phyloP scores from a whole-genome alignment of 768 basidiomycete genomes.

The Mrakia gelida region DNA sequence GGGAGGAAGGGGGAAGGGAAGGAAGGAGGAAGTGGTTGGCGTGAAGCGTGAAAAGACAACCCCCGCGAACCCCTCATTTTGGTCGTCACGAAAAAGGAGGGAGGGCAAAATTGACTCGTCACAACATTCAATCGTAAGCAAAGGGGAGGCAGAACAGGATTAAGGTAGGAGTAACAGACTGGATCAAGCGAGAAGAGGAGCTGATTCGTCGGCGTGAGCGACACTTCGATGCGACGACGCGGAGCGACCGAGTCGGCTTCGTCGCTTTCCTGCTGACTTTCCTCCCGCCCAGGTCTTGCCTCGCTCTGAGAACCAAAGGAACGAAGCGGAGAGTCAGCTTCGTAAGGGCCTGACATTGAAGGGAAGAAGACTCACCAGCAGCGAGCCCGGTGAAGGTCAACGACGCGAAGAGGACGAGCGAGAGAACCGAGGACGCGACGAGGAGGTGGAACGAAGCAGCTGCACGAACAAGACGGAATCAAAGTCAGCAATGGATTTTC shows the following conservation, averaged over 20 bases:
- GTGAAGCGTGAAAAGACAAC: too few species aligned
- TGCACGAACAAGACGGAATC: not conserved
- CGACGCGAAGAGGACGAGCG: conserved; percentile 20
- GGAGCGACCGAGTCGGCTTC: not conserved
- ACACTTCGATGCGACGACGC: not conserved
- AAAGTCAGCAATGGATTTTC: too few species aligned
- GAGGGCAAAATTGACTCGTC: not conserved
- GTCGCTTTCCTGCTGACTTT: not conserved
- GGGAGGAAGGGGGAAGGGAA: not conserved
- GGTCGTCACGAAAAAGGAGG: not conserved
- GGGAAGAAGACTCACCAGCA: not conserved
- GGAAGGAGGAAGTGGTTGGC: not conserved
- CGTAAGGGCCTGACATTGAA: too few species aligned
- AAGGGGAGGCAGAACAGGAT: not conserved
- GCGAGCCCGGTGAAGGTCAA: conserved; percentile 26
- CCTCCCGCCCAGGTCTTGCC: conserved; percentile 28
- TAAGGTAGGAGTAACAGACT: not conserved
- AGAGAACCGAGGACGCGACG: not conserved
- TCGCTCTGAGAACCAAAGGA: not conserved
- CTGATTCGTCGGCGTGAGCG: not conserved
- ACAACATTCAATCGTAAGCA: not conserved
- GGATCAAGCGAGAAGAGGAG: not conserved
- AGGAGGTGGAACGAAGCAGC: conserved; percentile 15
- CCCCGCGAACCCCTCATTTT: too few species aligned
- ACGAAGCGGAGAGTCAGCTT: not conserved